phyloP scores from a whole-genome alignment of 805 yeast genomes.

The Priceomyces haplophilus region DNA sequence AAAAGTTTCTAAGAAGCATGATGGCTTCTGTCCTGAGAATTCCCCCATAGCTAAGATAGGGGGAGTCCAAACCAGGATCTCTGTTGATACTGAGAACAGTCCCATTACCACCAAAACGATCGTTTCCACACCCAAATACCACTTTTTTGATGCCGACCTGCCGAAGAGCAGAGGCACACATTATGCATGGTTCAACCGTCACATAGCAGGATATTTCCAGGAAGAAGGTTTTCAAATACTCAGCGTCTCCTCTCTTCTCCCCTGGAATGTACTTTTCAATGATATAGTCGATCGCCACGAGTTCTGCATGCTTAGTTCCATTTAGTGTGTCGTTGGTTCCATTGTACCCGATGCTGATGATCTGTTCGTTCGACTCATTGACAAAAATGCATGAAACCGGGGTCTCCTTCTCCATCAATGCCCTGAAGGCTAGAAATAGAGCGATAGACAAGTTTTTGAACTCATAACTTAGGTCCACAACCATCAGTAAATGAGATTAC shows the following conservation, averaged over 20 bases:
- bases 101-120: slow-evolving; percentile 95
- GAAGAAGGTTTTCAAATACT: slow-evolving; percentile 37
- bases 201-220: slow-evolving; percentile 71
- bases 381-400: slow-evolving; percentile 42
- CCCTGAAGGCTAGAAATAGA: slow-evolving; percentile 37
- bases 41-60: slow-evolving; percentile 70
- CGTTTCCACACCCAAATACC: slow-evolving; percentile 90
- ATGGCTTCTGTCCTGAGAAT: slow-evolving; percentile 79
- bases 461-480: slow-evolving; percentile 14
- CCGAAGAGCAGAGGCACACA: slow-evolving; percentile 92
- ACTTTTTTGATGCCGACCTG: slow-evolving; percentile 75
- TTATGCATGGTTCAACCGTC: slow-evolving; percentile 96
- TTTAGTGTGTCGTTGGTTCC: slow-evolving; percentile 80
- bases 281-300: slow-evolving; percentile 62
- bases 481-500: neutral
- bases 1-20: slow-evolving; percentile 74
- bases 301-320: slow-evolving; percentile 93
- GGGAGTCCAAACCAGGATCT: slow-evolving; percentile 17
- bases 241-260: slow-evolving; percentile 19
- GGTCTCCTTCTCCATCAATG: slow-evolving; percentile 35
- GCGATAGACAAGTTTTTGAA: slow-evolving; percentile 35
- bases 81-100: slow-evolving; percentile 59
- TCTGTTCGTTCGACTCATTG: slow-evolving; percentile 30
- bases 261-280: slow-evolving; percentile 18
- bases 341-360: slow-evolving; percentile 78